Evolutionary conservation across 148 eudicot species (phyloP).

Genomic region (Rhododendron ovatum): DNA sequence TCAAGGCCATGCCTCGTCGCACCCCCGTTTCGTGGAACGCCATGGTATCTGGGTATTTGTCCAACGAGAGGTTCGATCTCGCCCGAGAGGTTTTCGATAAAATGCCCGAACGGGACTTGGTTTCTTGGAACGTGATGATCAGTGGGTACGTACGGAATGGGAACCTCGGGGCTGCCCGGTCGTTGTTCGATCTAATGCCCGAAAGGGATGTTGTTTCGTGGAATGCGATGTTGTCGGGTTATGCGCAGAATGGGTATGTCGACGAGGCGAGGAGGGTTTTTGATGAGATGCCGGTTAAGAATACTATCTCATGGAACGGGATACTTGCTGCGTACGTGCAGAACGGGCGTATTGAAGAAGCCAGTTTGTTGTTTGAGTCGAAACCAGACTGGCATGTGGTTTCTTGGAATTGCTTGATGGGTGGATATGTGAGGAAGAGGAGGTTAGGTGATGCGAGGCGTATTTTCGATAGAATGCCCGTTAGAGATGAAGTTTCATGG

Average conservation of each 20-base stretch:
- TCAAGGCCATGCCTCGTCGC: constrained; percentile 36
- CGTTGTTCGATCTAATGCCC: constrained; percentile 37
- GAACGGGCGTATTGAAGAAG: constrained; percentile 52
- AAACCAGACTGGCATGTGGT: constrained; percentile 37
- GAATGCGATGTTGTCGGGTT: constrained; percentile 52
- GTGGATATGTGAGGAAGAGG: constrained; percentile 50
- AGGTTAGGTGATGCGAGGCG: constrained; percentile 37
- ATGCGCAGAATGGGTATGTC: constrained; percentile 45
- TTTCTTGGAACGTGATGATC: constrained; percentile 52
- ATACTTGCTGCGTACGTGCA: constrained; percentile 46
- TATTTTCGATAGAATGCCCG: constrained; percentile 39
- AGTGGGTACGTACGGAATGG: constrained; percentile 32
- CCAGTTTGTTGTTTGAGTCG: constrained; percentile 31
- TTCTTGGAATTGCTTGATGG: constrained; percentile 59
- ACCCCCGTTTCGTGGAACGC: constrained; percentile 46
- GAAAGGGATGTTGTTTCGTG: constrained; percentile 46
- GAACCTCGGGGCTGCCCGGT: constrained; percentile 32
- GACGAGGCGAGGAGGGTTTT: constrained; percentile 46
- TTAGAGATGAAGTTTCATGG: constrained; percentile 52
- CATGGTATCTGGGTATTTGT: constrained; percentile 44
- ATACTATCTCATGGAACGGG: constrained; percentile 52
- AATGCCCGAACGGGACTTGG: constrained; percentile 47
- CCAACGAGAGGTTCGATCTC: constrained; percentile 21
- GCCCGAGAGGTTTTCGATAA: constrained; percentile 40
- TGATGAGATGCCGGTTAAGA: constrained; percentile 39